Percentiles rank a stretch among this genome's conserved stretches.
Conservation (phyloP, 2,329 filamentous ascomycete genomes). For the Amauroascus verrucosus region DNA sequence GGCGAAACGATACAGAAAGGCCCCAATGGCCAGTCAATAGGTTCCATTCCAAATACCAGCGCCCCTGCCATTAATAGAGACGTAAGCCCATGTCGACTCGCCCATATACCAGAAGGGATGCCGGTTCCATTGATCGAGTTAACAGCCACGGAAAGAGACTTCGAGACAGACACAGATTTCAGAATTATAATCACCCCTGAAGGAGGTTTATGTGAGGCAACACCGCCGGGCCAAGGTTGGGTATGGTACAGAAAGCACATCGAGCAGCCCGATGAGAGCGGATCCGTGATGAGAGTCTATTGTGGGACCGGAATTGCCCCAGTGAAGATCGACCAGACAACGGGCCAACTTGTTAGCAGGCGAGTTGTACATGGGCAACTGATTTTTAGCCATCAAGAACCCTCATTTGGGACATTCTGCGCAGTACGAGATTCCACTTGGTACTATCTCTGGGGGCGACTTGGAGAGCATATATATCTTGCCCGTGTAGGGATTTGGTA, state of each 20-base stretch:
- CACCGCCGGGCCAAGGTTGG: slow-evolving; percentile 11
- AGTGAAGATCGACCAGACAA: slow-evolving; percentile 9
- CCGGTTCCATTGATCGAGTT: slow-evolving; percentile 10
- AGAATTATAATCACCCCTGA: slow-evolving; percentile 9
- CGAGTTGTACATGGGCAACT: slow-evolving; percentile 7
- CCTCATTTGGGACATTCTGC: slow-evolving; percentile 17
- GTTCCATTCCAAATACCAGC: slow-evolving; percentile 5
- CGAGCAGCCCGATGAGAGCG: not conserved
- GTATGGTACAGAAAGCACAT: slow-evolving; percentile 14
- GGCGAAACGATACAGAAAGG: slow-evolving; percentile 3
- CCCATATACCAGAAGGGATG: slow-evolving; percentile 7
- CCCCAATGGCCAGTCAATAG: not conserved
- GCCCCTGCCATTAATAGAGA: slow-evolving; percentile 5
- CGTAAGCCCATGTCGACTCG: not conserved
- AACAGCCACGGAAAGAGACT: slow-evolving; percentile 9
- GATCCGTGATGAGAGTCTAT: not conserved
- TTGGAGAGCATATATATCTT: slow-evolving; percentile 13
- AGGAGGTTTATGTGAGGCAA: slow-evolving; percentile 12
- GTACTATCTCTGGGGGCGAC: slow-evolving; percentile 16
- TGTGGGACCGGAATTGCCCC: slow-evolving; percentile 14
- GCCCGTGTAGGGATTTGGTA: slow-evolving; percentile 12
- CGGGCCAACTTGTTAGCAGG: slow-evolving; percentile 4
- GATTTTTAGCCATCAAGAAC: slow-evolving; percentile 11
- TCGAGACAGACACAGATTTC: slow-evolving; percentile 1
- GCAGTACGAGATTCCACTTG: slow-evolving; percentile 7